Percentiles rank a stretch among this genome's conserved stretches.
Evolutionary conservation across 306 rosid genomes (phyloP).

Genomic region (Fragaria iinumae): DNA sequence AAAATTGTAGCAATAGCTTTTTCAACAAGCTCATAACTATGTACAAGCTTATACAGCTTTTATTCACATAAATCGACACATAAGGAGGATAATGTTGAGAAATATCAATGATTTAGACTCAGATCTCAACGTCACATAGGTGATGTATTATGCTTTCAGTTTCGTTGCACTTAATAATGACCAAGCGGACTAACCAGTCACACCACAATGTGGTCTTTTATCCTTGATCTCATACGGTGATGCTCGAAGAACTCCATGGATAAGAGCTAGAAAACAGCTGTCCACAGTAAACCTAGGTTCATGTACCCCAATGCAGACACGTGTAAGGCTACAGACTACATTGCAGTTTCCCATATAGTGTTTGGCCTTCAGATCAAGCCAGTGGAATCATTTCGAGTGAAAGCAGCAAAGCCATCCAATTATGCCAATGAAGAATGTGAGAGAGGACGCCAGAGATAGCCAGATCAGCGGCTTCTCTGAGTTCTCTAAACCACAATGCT

Average conservation of each 20-base stretch:
- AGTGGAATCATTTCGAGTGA: neutral
- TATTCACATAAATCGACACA: too few relatives aligned
- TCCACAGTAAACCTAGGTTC: neutral
- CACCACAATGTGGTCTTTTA: neutral
- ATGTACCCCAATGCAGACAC: neutral
- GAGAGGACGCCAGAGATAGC: neutral
- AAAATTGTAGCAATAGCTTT: too few relatives aligned
- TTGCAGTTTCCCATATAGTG: constrained; percentile 1
- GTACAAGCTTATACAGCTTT: too few relatives aligned
- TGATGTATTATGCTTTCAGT: neutral
- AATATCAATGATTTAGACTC: neutral
- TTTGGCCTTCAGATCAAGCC: constrained; percentile 1
- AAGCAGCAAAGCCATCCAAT: neutral
- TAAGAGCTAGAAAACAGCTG: neutral
- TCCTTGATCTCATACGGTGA: neutral
- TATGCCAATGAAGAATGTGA: constrained; percentile 5
- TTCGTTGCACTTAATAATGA: neutral
- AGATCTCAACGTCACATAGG: neutral
- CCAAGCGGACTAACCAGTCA: neutral
- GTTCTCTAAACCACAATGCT: constrained; percentile 6
- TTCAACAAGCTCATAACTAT: too few relatives aligned
- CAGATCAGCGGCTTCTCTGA: constrained; percentile 7
- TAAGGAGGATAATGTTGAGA: too few relatives aligned
- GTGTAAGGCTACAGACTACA: neutral
- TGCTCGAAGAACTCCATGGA: neutral